Percentiles rank a stretch among this genome's conserved stretches.
phyloP scores from a whole-genome alignment of 257 asterid species.

The Sherardia arvensis region DNA sequence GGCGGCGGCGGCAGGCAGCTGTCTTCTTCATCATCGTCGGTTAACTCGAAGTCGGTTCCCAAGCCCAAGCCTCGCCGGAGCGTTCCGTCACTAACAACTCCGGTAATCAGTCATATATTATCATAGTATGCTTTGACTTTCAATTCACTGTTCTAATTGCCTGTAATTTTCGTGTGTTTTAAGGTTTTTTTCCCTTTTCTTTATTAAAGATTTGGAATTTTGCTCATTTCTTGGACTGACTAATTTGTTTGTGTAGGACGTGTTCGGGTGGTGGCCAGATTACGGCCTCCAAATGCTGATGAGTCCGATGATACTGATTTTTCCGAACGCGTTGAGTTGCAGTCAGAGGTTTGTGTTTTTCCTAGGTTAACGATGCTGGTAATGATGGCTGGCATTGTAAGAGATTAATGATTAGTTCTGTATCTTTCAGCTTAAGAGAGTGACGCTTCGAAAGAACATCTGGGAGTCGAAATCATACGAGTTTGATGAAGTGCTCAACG shows the following conservation, averaged over 20 bases:
- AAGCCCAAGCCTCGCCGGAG: conserved; percentile 54
- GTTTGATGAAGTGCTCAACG: conserved; percentile 82
- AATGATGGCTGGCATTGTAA: not conserved
- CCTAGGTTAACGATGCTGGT: not conserved
- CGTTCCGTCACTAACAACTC: conserved; percentile 35
- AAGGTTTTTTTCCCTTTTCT: too few species aligned
- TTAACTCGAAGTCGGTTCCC: conserved; percentile 30
- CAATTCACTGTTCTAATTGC: too few species aligned
- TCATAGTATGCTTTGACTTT: too few species aligned
- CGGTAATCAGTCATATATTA: conserved; percentile 24
- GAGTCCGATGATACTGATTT: conserved; percentile 82
- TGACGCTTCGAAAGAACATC: conserved; percentile 71
- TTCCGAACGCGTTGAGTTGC: conserved; percentile 87
- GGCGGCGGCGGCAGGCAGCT: conserved; percentile 27
- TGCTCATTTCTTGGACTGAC: too few species aligned
- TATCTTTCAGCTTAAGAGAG: conserved; percentile 65
- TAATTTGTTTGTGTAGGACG: conserved; percentile 30
- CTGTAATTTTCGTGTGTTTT: not conserved
- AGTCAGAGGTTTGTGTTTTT: conserved; percentile 70
- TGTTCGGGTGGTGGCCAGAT: conserved; percentile 84
- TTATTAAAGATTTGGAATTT: too few species aligned
- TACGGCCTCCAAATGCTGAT: conserved; percentile 74
- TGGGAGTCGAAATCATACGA: conserved; percentile 91
- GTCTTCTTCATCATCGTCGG: conserved; percentile 5
- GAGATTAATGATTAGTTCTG: conserved; percentile 1